These are phyloP conservation scores for Udeniomyces megalosporus DNA, from an alignment of 768 basidiomycete species.

Conservation along the genomic window DNA sequence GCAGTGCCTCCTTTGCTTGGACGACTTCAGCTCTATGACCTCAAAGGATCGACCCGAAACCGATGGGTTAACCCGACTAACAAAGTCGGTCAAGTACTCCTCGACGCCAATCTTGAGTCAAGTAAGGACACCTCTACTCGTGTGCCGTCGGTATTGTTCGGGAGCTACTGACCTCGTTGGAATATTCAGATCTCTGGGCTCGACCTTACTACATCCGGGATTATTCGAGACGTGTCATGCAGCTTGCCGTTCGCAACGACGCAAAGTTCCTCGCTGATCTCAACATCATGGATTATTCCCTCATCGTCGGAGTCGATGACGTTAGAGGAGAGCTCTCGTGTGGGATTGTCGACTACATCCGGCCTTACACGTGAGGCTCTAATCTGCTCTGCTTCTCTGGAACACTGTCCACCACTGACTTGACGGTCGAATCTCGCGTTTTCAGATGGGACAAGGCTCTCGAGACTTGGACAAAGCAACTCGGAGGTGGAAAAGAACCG, in stretches of 20 bases:
- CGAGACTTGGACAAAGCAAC: conserved; percentile 97
- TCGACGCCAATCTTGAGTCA: conserved; percentile 92
- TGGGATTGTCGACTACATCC: conserved; percentile 92
- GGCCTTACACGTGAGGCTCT: conserved; percentile 95
- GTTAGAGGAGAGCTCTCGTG: conserved; percentile 64
- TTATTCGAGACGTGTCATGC: conserved; percentile 80
- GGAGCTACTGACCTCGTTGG: background rate
- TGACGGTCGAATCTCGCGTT: too few relatives aligned
- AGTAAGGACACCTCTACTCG: conserved; percentile 38
- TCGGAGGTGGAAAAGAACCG: conserved; percentile 63
- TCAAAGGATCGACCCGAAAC: conserved; percentile 91
- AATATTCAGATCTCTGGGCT: conserved; percentile 23
- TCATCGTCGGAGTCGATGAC: conserved; percentile 89
- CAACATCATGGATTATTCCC: conserved; percentile 59
- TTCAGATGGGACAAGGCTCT: conserved; percentile 71
- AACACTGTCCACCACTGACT: too few relatives aligned
- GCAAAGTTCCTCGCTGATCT: conserved; percentile 38
- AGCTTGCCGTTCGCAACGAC: conserved; percentile 82
- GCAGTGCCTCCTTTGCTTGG: too few relatives aligned
- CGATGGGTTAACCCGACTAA: conserved; percentile 82
- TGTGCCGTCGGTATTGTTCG: background rate
- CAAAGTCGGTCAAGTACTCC: conserved; percentile 74
- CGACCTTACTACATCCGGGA: conserved; percentile 90
- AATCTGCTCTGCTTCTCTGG: conserved; percentile 34
- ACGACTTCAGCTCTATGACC: conserved; percentile 66